phyloP scores from a whole-genome alignment of 2,329 filamentous ascomycete genomes.

The Cladosporium sp. region DNA sequence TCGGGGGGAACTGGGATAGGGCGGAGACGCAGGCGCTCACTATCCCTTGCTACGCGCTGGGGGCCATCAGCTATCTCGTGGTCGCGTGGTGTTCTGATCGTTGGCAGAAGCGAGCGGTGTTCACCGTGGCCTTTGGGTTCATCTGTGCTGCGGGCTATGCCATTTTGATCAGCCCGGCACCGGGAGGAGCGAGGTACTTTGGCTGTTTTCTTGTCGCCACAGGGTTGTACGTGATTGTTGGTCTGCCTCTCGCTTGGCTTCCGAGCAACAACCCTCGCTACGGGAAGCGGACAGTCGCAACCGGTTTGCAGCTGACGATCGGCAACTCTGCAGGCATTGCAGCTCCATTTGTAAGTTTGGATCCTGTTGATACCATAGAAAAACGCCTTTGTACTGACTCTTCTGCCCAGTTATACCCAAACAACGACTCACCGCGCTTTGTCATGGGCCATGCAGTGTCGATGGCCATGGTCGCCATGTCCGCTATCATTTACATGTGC shows the following conservation, averaged over 20 bases:
- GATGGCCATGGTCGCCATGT: slow-evolving; percentile 47
- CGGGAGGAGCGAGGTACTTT: slow-evolving; percentile 66
- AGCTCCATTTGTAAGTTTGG: slow-evolving; percentile 24
- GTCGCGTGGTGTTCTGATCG: slow-evolving; percentile 65
- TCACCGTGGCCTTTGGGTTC: slow-evolving; percentile 57
- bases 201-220: slow-evolving; percentile 10
- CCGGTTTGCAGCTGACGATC: slow-evolving; percentile 65
- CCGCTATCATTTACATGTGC: slow-evolving; percentile 25
- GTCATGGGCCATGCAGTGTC: slow-evolving; percentile 49
- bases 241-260: slow-evolving; percentile 14
- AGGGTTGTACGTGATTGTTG: slow-evolving; percentile 11
- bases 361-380: no score
- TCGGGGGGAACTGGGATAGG: slow-evolving; percentile 57
- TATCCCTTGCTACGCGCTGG: slow-evolving; percentile 72
- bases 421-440: slow-evolving; percentile 42
- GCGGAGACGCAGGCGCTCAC: slow-evolving; percentile 71
- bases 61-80: slow-evolving; percentile 64
- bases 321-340: slow-evolving; percentile 71
- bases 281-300: slow-evolving; percentile 70
- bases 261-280: slow-evolving; percentile 69
- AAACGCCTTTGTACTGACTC: neutral
- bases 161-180: slow-evolving; percentile 58
- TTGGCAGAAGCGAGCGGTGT: slow-evolving; percentile 61
- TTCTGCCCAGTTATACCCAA: slow-evolving; percentile 40
- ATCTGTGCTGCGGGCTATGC: slow-evolving; percentile 49